These are phyloP conservation scores for Yarrowia bubula DNA, from an alignment of 805 yeast genomes.

Conservation along the genomic window DNA sequence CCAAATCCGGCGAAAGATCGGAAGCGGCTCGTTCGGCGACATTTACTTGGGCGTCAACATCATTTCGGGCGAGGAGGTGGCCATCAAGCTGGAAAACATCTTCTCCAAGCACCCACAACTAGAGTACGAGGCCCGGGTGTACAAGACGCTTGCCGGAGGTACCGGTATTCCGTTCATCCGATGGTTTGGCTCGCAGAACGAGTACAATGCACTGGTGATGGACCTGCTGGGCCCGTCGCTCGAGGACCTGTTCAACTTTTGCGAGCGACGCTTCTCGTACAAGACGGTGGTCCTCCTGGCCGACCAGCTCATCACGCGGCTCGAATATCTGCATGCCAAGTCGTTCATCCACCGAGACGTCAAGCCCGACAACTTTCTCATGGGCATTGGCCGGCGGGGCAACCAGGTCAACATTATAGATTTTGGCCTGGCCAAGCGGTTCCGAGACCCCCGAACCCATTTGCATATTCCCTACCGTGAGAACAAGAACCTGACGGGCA, in stretches of 20 bases:
- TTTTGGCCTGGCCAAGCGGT: slow-evolving; percentile 91
- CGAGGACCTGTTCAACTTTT: slow-evolving; percentile 93
- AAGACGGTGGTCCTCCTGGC: slow-evolving; percentile 91
- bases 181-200: slow-evolving; percentile 96
- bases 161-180: slow-evolving; percentile 96
- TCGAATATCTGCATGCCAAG: slow-evolving; percentile 93
- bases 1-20: slow-evolving; percentile 91
- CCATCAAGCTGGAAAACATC: slow-evolving; percentile 87
- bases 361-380: slow-evolving; percentile 79
- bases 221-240: slow-evolving; percentile 93
- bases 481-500: slow-evolving; percentile 93
- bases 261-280: slow-evolving; percentile 88
- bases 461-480: slow-evolving; percentile 95
- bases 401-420: slow-evolving; percentile 92
- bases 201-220: slow-evolving; percentile 94
- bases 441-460: slow-evolving; percentile 90
- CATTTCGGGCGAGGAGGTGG: slow-evolving; percentile 96
- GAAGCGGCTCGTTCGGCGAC: slow-evolving; percentile 97
- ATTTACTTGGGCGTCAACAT: slow-evolving; percentile 87
- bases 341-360: slow-evolving; percentile 84
- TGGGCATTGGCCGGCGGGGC: slow-evolving; percentile 93
- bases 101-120: slow-evolving; percentile 94
- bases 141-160: slow-evolving; percentile 91
- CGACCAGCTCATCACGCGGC: slow-evolving; percentile 89
- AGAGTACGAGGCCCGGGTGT: slow-evolving; percentile 95